Evolutionary conservation across 352 stramenopile species (phyloP), one percentile per base, ranked within the genome.

Genomic region (Pythium chondricola): DNA sequence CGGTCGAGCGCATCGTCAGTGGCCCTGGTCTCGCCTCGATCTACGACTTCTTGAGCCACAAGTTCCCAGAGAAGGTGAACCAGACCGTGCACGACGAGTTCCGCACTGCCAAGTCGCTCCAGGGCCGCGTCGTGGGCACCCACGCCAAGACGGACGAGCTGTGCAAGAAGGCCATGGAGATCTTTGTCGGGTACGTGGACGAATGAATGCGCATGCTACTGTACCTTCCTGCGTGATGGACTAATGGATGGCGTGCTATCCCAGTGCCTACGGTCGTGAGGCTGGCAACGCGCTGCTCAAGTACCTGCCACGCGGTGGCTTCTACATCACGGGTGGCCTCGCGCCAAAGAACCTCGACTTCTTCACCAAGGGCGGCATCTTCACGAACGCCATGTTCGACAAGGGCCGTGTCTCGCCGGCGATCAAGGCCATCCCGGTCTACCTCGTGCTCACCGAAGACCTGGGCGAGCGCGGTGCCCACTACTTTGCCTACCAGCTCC

Each of bases 241-340:
- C 8, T 41, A 30, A 16, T 18, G 48, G 36, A 13, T 33, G 29
- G 8, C 13, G 29, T 33, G 29, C 13, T 33, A 33, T 13, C 13
- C 29, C 41, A 88, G 78, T 52, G 81, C 91, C 16, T 98, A 98
- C 61, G 96, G 95, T 37, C 80, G 74, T 51, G 96, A 98, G 77
- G 90, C 94, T 46, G 95, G 96, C 22, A 95, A 85, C 59, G 81
- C 86, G 38, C 87, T 85, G 48, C 80, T 99, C 49, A 98, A 98
- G 69, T 98, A 93, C 48, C 83, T 98, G 46, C 95, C 95, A 21
- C 95, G 84, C 30, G 95, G 95, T 61, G 96, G 96, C 18, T 88
- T 99, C 49, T 99, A 97, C 83, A 88, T 99, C 43, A 97, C 93
- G 13, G 96, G 96, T 27, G 96, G 95, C 25, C 78, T 99, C 21